These are phyloP conservation scores for Phaeosphaeria sp. DNA, from an alignment of 2,329 filamentous ascomycete species.

Conservation along the genomic window DNA sequence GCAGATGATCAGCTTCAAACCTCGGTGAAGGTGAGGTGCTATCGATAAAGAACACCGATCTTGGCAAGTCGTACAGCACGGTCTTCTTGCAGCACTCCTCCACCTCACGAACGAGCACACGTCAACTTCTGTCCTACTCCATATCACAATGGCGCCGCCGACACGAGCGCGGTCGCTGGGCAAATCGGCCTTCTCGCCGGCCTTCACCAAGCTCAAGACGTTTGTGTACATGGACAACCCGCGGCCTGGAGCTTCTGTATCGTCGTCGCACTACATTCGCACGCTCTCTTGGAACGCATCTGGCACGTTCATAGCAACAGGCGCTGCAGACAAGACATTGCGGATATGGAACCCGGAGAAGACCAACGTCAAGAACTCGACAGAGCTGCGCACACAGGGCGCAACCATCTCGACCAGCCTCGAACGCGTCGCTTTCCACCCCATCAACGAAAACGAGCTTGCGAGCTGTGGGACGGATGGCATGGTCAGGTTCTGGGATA, in stretches of 20 bases:
- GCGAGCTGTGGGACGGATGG: slow-evolving; percentile 78
- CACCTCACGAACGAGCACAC: not conserved
- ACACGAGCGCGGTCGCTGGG: slow-evolving; percentile 63
- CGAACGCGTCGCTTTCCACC: slow-evolving; percentile 81
- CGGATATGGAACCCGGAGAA: slow-evolving; percentile 85
- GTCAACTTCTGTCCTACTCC: not conserved
- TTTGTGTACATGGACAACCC: slow-evolving; percentile 66
- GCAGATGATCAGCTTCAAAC: not conserved
- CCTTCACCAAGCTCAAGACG: slow-evolving; percentile 73
- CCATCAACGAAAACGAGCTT: slow-evolving; percentile 76
- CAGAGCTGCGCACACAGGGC: slow-evolving; percentile 72
- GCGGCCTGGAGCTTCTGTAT: slow-evolving; percentile 41
- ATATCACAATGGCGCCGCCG: slow-evolving; percentile 44
- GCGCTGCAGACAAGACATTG: slow-evolving; percentile 72
- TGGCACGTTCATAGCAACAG: slow-evolving; percentile 84
- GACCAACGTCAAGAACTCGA: slow-evolving; percentile 74
- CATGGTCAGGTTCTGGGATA: slow-evolving; percentile 80
- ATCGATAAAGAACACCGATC: not conserved
- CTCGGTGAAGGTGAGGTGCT: not conserved
- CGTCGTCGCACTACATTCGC: slow-evolving; percentile 59
- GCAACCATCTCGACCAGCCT: slow-evolving; percentile 52
- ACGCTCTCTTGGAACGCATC: slow-evolving; percentile 89
- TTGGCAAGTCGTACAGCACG: not conserved
- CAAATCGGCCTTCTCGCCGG: slow-evolving; percentile 72
- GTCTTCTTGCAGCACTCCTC: not conserved